phyloP scores from a whole-genome alignment of 129 eudicot genomes.

The Oenanthe sinensis region DNA sequence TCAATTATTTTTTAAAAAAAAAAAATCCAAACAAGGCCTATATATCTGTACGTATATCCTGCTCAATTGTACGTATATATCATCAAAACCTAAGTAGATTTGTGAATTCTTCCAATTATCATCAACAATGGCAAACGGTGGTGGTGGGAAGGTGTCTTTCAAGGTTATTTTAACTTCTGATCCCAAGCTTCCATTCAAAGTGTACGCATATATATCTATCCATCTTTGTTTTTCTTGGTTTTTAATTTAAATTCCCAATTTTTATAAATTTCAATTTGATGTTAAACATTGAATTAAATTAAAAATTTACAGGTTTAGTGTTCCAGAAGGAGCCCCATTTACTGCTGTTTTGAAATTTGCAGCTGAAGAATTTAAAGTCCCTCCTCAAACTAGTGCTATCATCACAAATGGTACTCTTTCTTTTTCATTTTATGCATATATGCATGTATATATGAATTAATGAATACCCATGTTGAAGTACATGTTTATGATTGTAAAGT shows the following conservation, averaged over 20 bases:
- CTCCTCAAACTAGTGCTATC: constrained; percentile 99
- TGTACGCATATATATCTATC: constrained; percentile 27
- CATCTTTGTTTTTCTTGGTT: too few species aligned
- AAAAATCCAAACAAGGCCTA: too few species aligned
- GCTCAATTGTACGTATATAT: too few species aligned
- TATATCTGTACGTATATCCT: too few species aligned
- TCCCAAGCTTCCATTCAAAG: constrained; percentile 98
- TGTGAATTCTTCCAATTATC: neutral
- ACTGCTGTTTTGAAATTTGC: constrained; percentile 96
- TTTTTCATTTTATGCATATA: neutral
- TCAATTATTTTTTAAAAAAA: too few species aligned
- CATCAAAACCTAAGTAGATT: too few species aligned
- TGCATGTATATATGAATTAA: neutral
- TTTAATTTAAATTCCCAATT: too few species aligned
- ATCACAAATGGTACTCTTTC: constrained; percentile 66
- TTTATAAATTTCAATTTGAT: too few species aligned
- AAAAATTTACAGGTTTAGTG: constrained; percentile 61
- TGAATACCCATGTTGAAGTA: neutral
- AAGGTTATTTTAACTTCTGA: constrained; percentile 93
- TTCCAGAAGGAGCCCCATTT: constrained; percentile 98
- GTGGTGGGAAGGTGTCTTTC: constrained; percentile 83
- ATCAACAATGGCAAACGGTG: constrained; percentile 43
- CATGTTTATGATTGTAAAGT: neutral
- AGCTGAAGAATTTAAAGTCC: constrained; percentile 98
- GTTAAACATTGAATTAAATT: too few species aligned